phyloP scores from a whole-genome alignment of 179 eudicot genomes.

The Silene vulgaris region DNA sequence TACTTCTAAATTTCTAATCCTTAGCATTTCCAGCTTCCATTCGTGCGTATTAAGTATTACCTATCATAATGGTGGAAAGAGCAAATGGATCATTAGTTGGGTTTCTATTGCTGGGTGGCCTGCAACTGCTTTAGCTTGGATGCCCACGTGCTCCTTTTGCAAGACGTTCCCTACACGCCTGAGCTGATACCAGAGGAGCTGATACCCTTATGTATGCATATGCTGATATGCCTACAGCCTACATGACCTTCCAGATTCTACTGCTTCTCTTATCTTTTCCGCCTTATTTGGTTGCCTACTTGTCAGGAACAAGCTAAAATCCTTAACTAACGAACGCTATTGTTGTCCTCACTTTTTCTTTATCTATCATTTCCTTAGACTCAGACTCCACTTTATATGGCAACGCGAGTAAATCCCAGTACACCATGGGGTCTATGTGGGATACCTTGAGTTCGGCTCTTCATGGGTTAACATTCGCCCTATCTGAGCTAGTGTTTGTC shows the following conservation, averaged over 20 bases:
- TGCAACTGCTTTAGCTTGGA: constrained; percentile 39
- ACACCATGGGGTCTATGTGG: constrained; percentile 57
- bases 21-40: constrained; percentile 44
- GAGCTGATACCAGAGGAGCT: too few relatives aligned
- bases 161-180: constrained; percentile 54
- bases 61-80: constrained; percentile 35
- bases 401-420: constrained; percentile 43
- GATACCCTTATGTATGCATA: constrained; percentile 86
- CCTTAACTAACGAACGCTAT: constrained; percentile 60
- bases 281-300: constrained; percentile 64
- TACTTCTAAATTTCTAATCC: constrained; percentile 40
- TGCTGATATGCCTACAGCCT: too few relatives aligned
- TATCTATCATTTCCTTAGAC: constrained; percentile 72
- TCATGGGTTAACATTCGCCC: constrained; percentile 82
- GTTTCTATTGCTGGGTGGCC: constrained; percentile 90
- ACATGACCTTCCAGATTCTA: too few relatives aligned
- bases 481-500: constrained; percentile 69
- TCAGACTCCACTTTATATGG: constrained; percentile 63
- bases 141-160: constrained; percentile 50
- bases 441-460: constrained; percentile 71
- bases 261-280: constrained; percentile 67
- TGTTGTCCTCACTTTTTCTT: constrained; percentile 62
- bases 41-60: too few relatives aligned
- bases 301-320: constrained; percentile 68
- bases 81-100: constrained; percentile 56